phyloP scores from a whole-genome alignment of 345 rosid species.

The Arabis hirsuta region DNA sequence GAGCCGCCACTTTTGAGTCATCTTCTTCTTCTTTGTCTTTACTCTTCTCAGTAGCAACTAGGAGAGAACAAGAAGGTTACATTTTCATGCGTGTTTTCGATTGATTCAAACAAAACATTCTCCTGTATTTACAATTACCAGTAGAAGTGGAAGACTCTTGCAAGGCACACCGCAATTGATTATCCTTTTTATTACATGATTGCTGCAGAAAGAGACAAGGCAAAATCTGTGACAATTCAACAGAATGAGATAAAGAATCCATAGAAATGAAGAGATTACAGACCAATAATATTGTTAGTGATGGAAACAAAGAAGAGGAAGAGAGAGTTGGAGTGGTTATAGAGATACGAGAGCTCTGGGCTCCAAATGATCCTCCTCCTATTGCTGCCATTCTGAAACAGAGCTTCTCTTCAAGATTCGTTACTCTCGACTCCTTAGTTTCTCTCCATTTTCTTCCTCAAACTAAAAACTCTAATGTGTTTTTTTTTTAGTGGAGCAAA shows the following conservation, averaged over 20 bases:
- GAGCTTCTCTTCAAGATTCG: conserved; percentile 27
- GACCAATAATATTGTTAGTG: conserved; percentile 51
- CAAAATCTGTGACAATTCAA: neutral
- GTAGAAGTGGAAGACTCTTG: conserved; percentile 82
- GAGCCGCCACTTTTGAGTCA: conserved; percentile 39
- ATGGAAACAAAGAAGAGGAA: conserved; percentile 42
- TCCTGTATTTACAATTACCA: conserved; percentile 40
- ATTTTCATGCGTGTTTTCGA: neutral
- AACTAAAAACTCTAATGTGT: neutral
- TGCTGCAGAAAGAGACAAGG: conserved; percentile 42
- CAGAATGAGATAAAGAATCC: neutral
- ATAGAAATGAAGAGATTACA: conserved; percentile 16
- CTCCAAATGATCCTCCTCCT: conserved; percentile 59
- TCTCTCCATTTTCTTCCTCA: conserved; percentile 27
- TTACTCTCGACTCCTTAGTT: conserved; percentile 13
- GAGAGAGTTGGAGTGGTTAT: conserved; percentile 44
- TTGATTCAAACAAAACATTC: neutral
- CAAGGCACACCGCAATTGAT: conserved; percentile 57
- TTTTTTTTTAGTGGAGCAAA: conserved; percentile 32
- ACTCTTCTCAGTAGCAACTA: conserved; percentile 54
- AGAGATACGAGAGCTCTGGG: conserved; percentile 58
- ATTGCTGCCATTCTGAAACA: conserved; percentile 51
- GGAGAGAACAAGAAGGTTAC: conserved; percentile 1
- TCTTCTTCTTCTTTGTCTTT: conserved; percentile 36
- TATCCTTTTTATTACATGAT: conserved; percentile 45